These are phyloP conservation scores for Yarrowia sp. DNA, from an alignment of 805 yeast genomes.

Conservation along the genomic window DNA sequence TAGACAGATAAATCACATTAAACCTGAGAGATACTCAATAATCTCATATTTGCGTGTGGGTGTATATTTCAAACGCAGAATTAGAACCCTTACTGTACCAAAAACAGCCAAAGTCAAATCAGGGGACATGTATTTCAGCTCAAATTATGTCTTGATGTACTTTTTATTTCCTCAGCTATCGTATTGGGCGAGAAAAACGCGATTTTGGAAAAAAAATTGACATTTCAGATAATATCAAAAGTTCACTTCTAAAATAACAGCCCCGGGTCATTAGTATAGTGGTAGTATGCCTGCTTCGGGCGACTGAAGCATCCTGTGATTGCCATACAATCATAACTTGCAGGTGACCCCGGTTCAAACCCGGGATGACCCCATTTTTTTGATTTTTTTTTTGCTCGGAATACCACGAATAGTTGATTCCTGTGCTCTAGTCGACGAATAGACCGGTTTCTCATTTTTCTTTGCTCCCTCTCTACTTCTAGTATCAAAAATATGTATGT, in stretches of 20 bases:
- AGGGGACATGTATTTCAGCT: no score
- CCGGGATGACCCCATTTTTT: conserved; percentile 42
- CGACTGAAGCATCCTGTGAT: conserved; percentile 26
- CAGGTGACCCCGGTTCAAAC: conserved; percentile 43
- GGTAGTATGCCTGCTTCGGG: conserved; percentile 28
- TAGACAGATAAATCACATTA: no score
- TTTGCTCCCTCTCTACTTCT: no score
- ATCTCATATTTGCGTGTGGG: no score
- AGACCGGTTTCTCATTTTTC: no score
- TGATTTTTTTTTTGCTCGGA: conserved; percentile 7
- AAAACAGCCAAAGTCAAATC: no score
- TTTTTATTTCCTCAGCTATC: background rate
- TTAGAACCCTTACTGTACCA: no score
- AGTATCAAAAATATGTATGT: no score
- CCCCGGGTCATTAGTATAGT: conserved; percentile 25
- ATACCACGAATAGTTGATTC: no score
- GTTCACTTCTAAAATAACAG: background rate
- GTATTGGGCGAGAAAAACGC: background rate
- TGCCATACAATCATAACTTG: conserved; percentile 31
- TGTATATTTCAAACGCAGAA: no score
- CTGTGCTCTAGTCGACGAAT: no score
- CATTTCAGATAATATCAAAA: background rate
- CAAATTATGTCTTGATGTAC: background rate
- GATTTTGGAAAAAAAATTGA: background rate
- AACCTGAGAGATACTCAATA: no score